Conservation (phyloP, 2,329 filamentous ascomycete species). For the Pyricularia grisea region DNA sequence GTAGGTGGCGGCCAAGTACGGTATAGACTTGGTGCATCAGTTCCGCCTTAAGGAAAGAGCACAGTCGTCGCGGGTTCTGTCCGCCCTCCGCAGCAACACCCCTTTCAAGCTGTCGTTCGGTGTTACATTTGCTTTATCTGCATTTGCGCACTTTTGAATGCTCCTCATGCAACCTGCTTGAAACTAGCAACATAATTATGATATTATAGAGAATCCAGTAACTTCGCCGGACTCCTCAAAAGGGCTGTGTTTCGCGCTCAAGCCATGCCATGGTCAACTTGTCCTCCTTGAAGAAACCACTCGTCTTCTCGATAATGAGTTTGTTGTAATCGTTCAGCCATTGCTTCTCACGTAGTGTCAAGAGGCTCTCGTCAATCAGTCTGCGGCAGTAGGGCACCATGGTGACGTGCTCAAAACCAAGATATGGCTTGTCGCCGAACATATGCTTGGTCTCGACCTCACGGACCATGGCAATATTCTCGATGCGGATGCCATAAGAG, state of each 20-base stretch:
- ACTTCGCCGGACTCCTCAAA: slow-evolving; percentile 21
- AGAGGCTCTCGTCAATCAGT: slow-evolving; percentile 64
- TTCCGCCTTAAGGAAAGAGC: slow-evolving; percentile 26
- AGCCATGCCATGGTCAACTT: slow-evolving; percentile 69
- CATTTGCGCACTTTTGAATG: slow-evolving; percentile 41
- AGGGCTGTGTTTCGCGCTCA: slow-evolving; percentile 70
- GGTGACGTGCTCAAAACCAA: slow-evolving; percentile 94
- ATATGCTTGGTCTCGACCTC: slow-evolving; percentile 80
- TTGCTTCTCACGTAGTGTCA: slow-evolving; percentile 65
- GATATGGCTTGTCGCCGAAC: slow-evolving; percentile 88
- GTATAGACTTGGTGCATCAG: slow-evolving; percentile 28
- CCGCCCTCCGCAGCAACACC: slow-evolving; percentile 45
- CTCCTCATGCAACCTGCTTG: background rate
- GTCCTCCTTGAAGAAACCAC: slow-evolving; percentile 65
- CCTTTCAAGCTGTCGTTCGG: slow-evolving; percentile 63
- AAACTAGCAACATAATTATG: background rate
- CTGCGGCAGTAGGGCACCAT: slow-evolving; percentile 93
- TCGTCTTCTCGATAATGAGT: slow-evolving; percentile 75
- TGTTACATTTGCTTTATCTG: slow-evolving; percentile 62
- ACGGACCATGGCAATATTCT: slow-evolving; percentile 87
- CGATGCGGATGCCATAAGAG: slow-evolving; percentile 87
- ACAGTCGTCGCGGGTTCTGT: slow-evolving; percentile 30
- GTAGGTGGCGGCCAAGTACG: slow-evolving; percentile 33
- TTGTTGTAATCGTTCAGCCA: slow-evolving; percentile 85
- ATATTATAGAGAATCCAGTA: background rate